Percentiles rank a stretch among this genome's conserved stretches.
These are phyloP conservation scores for Plasmodium reichenowi DNA, from an alignment of 169 alveolate genomes.

Conservation along the genomic window DNA sequence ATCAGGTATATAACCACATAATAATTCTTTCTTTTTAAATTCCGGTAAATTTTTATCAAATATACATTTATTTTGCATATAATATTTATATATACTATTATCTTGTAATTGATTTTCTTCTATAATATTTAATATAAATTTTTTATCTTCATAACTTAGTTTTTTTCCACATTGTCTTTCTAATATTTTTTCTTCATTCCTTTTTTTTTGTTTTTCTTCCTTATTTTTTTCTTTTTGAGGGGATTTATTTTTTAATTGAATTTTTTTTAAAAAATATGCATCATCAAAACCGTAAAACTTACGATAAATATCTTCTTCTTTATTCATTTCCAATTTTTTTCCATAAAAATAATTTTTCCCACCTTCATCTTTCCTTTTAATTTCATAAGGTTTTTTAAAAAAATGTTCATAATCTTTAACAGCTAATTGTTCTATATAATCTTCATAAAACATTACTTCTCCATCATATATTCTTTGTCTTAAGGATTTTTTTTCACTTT, in stretches of 20 bases:
- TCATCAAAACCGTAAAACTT: conserved; percentile 50
- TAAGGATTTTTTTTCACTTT: conserved; percentile 64
- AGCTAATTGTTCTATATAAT: conserved; percentile 59
- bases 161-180: conserved; percentile 31
- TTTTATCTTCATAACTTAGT: conserved; percentile 35
- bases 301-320: conserved; percentile 63
- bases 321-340: conserved; percentile 33
- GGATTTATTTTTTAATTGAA: conserved; percentile 17
- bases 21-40: conserved; percentile 53
- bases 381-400: conserved; percentile 74
- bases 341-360: conserved; percentile 76
- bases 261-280: conserved; percentile 45
- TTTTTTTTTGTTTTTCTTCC: conserved; percentile 20
- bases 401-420: conserved; percentile 69
- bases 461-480: conserved; percentile 81
- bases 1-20: conserved; percentile 69
- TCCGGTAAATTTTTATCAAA: conserved; percentile 59
- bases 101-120: conserved; percentile 39
- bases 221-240: conserved; percentile 17
- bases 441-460: conserved; percentile 79
- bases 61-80: conserved; percentile 58
- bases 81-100: conserved; percentile 31
- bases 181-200: conserved; percentile 30
- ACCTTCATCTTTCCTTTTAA: conserved; percentile 68
- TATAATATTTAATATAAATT: conserved; percentile 44